Percentiles rank a stretch among this genome's conserved stretches.
These are phyloP conservation scores for Hamamelis virginiana DNA, from an alignment of 164 flowering plant species.

Conservation along the genomic window DNA sequence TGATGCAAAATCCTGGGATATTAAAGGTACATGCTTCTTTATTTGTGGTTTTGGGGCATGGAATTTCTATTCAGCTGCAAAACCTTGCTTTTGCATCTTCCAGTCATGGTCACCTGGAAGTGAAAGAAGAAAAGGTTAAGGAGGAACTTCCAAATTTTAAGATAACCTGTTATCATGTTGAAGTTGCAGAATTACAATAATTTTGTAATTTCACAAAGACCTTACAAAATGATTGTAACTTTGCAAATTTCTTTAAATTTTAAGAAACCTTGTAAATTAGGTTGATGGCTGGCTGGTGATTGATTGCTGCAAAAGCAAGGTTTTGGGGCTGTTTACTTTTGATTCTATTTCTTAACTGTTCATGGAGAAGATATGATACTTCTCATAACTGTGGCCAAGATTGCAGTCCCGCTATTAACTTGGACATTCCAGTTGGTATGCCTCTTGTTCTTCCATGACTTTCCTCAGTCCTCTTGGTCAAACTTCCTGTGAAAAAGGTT, in stretches of 20 bases:
- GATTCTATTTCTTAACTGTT: background rate
- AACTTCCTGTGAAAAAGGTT: background rate
- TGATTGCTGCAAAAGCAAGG: background rate
- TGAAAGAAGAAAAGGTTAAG: no score
- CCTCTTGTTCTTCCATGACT: background rate
- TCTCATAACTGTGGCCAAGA: background rate
- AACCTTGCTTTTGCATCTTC: no score
- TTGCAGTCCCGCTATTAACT: background rate
- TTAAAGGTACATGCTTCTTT: constrained; percentile 61
- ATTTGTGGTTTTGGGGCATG: no score
- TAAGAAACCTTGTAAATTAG: background rate
- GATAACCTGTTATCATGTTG: background rate
- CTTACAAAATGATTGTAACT: background rate
- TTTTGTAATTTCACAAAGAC: background rate
- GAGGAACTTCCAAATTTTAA: background rate
- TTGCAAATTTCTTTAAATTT: background rate
- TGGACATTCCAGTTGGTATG: background rate
- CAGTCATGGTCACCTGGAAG: no score
- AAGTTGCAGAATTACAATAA: background rate
- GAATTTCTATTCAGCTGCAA: no score
- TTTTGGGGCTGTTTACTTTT: background rate
- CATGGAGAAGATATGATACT: background rate
- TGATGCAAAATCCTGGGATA: constrained; percentile 96
- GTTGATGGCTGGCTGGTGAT: background rate
- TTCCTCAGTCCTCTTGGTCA: background rate